Conservation (phyloP, 768 basidiomycete genomes). For the Coprinellus micaceus region DNA sequence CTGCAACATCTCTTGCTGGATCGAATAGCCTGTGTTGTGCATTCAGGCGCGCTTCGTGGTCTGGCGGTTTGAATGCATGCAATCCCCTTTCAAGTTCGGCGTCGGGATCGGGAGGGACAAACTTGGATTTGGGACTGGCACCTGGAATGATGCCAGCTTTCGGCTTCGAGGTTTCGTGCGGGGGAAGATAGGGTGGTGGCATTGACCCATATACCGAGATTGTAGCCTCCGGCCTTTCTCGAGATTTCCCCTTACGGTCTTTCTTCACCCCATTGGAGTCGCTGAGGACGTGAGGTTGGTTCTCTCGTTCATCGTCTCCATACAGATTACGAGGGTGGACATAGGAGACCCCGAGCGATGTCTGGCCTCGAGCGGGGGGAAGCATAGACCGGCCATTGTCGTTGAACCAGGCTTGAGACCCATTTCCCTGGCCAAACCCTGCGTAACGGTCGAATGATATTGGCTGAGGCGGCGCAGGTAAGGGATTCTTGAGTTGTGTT, state of each 20-base stretch:
- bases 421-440: conserved; percentile 21
- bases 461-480: conserved; percentile 56
- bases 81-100: conserved; percentile 4
- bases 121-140: conserved; percentile 27
- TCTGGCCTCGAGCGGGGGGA: background rate
- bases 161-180: background rate
- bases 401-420: conserved; percentile 1
- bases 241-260: conserved; percentile 10
- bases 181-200: background rate
- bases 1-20: conserved; percentile 13
- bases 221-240: background rate
- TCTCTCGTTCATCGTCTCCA: conserved; percentile 7
- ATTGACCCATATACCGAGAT: background rate
- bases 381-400: conserved; percentile 5
- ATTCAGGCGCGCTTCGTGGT: background rate
- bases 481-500: conserved; percentile 28
- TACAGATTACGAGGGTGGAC: conserved; percentile 1
- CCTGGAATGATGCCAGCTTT: conserved; percentile 30
- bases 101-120: conserved; percentile 20
- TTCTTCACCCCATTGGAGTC: conserved; percentile 2
- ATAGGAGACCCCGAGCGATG: background rate
- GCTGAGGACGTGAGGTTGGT: background rate
- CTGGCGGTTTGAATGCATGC: conserved; percentile 4
- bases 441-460: conserved; percentile 44
- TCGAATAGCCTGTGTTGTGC: conserved; percentile 1